A percentile compares a stretch with the other conserved stretches of the same genome.
phyloP scores from a whole-genome alignment of 495 filamentous ascomycete species.

The Penicillium salamii region DNA sequence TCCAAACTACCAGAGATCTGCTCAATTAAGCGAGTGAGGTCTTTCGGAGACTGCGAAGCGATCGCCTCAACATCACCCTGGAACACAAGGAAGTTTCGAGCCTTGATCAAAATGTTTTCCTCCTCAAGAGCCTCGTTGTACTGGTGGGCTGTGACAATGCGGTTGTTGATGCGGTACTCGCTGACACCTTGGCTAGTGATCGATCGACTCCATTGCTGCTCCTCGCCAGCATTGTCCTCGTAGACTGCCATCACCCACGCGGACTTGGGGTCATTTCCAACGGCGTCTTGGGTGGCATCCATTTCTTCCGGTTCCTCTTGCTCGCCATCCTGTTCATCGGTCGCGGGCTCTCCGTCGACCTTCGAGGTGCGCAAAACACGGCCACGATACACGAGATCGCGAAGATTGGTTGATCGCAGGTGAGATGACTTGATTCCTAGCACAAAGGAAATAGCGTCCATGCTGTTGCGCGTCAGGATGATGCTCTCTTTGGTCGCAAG shows the following conservation, averaged over 20 bases:
- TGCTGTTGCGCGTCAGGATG: conserved; percentile 52
- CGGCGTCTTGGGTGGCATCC: conserved; percentile 46
- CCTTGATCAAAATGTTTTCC: conserved; percentile 97
- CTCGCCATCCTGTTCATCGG: conserved; percentile 50
- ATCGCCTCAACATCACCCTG: conserved; percentile 99
- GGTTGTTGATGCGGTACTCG: conserved; percentile 96
- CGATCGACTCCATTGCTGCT: conserved; percentile 91
- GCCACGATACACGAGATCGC: conserved; percentile 93
- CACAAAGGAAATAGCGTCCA: conserved; percentile 99
- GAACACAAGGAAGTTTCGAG: conserved; percentile 96
- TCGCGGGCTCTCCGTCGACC: conserved; percentile 74
- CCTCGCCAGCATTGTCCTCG: conserved; percentile 94
- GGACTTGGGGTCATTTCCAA: conserved; percentile 73
- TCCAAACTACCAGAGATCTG: conserved; percentile 96
- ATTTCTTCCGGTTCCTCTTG: conserved; percentile 41
- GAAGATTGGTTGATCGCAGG: conserved; percentile 89
- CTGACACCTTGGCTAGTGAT: conserved; percentile 86
- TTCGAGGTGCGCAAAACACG: conserved; percentile 88
- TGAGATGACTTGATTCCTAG: conserved; percentile 98
- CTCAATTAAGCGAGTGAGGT: conserved; percentile 93
- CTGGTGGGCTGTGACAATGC: conserved; percentile 79
- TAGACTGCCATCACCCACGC: conserved; percentile 99
- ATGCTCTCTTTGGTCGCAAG: background rate
- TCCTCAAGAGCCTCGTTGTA: conserved; percentile 92
- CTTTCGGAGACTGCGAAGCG: conserved; percentile 86